Conservation (phyloP, 176 grass and related monocot genomes). For the Panicum miliaceum region DNA sequence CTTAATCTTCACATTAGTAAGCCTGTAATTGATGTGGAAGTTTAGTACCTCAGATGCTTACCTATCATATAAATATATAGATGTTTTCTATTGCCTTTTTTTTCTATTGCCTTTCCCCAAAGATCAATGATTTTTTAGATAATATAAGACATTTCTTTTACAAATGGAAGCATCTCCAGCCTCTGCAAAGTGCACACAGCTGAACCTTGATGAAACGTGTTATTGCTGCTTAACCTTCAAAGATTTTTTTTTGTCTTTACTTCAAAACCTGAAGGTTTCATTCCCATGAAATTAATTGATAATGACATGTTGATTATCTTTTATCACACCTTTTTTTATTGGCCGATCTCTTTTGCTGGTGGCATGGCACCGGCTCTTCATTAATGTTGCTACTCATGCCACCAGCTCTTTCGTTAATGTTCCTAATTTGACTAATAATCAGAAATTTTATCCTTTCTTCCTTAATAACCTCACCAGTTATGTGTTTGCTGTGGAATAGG, state of each 20-base stretch:
- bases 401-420: not conserved
- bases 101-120: not conserved
- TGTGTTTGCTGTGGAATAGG: slow-evolving; percentile 42
- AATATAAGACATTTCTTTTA: not conserved
- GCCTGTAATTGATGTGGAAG: not conserved
- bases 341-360: not conserved
- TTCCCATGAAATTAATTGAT: not conserved
- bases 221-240: not conserved
- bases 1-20: not conserved
- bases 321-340: not conserved
- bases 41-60: not conserved
- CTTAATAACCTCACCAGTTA: not conserved
- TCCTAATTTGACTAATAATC: not conserved
- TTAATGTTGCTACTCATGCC: too few relatives aligned
- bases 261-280: not conserved
- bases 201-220: not conserved
- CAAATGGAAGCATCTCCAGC: too few relatives aligned
- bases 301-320: not conserved
- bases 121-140: not conserved
- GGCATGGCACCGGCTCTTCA: not conserved
- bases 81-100: too few relatives aligned
- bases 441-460: not conserved
- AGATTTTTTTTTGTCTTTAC: too few relatives aligned
- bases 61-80: not conserved
- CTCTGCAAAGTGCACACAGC: too few relatives aligned